A percentile compares a stretch with the other conserved stretches of the same genome.
phyloP scores from a whole-genome alignment of 1,284 basidiomycete species.

The Vanrija pseudolonga region DNA sequence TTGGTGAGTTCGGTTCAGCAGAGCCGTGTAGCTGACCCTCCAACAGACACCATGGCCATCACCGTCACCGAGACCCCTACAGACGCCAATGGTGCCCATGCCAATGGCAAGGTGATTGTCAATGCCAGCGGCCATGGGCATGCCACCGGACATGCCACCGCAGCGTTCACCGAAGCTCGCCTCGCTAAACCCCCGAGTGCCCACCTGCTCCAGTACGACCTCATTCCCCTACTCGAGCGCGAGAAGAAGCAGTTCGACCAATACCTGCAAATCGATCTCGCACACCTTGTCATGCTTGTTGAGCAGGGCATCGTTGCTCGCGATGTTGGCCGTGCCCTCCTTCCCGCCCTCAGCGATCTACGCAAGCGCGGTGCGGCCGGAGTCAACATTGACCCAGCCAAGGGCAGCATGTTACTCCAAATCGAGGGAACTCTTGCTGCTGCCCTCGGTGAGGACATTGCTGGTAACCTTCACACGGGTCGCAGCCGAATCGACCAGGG shows the following conservation, averaged over 20 bases:
- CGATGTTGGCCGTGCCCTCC: constrained; percentile 1
- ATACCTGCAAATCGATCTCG: constrained; percentile 9
- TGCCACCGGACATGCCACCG: no score
- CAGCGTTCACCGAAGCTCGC: constrained; percentile 7
- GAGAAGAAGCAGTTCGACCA: constrained; percentile 6
- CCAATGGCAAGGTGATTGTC: no score
- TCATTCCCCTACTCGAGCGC: not conserved
- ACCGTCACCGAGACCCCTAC: no score
- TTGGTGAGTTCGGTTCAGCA: no score
- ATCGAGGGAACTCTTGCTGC: constrained; percentile 1
- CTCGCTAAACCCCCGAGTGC: constrained; percentile 2
- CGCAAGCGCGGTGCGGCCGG: not conserved
- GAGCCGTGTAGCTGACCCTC: no score
- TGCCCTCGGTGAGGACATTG: constrained; percentile 7
- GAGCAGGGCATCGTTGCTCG: constrained; percentile 6
- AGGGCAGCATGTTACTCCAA: constrained; percentile 9
- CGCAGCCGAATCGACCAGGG: constrained; percentile 12
- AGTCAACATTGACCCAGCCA: constrained; percentile 1
- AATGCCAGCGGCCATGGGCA: no score
- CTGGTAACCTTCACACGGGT: constrained; percentile 9
- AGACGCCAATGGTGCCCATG: no score
- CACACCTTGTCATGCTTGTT: constrained; percentile 8
- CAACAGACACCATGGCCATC: no score
- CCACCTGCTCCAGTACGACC: constrained; percentile 2
- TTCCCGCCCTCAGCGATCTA: constrained; percentile 6